These are phyloP conservation scores for Phytopythium helicoides DNA, from an alignment of 352 stramenopile species.

Conservation along the genomic window DNA sequence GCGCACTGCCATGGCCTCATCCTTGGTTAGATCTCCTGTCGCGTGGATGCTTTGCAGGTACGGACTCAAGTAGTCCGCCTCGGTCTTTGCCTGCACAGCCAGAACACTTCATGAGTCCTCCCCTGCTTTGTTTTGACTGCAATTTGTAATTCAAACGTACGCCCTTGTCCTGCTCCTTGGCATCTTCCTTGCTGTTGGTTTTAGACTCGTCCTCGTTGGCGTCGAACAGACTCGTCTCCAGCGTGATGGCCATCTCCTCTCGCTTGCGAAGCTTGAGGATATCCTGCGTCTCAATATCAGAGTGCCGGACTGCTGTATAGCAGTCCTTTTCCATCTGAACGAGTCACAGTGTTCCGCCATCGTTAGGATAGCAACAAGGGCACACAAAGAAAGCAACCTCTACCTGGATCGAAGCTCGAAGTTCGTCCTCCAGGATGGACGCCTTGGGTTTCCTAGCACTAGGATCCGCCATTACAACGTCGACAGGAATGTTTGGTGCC, in stretches of 20 bases:
- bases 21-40: constrained; percentile 54
- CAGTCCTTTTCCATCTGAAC: constrained; percentile 88
- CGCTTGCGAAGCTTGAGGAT: constrained; percentile 88
- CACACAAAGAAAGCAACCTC: no score
- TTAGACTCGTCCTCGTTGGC: constrained; percentile 59
- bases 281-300: constrained; percentile 89
- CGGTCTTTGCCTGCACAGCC: constrained; percentile 45
- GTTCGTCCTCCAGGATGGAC: constrained; percentile 73
- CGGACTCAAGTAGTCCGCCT: constrained; percentile 93
- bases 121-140: no score
- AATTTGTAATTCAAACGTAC: no score
- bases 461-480: constrained; percentile 73
- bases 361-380: no score
- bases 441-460: constrained; percentile 61
- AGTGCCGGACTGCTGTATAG: constrained; percentile 81
- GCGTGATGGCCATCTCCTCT: constrained; percentile 81
- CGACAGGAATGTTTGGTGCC: constrained; percentile 55
- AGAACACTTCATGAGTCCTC: neutral
- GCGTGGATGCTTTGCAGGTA: constrained; percentile 88
- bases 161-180: constrained; percentile 62
- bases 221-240: constrained; percentile 89
- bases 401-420: constrained; percentile 60
- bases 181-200: constrained; percentile 58
- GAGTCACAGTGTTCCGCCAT: constrained; percentile 7
- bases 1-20: constrained; percentile 85